Base-by-base conservation (phyloP, 1,139 yeast species). In the Spencermartinsiella ligniputridi region DNA sequence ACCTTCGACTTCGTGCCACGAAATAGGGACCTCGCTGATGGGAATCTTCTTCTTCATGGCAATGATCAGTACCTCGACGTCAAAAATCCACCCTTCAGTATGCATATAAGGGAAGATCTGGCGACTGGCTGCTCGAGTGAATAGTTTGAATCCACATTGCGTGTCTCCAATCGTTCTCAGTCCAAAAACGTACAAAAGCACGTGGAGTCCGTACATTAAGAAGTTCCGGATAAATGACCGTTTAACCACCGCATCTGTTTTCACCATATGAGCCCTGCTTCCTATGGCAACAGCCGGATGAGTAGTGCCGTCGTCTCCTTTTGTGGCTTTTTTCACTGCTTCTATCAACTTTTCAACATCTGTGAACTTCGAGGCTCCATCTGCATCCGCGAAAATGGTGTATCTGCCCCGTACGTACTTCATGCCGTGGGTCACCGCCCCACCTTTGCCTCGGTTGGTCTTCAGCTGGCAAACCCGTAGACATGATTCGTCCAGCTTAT, bases 21-120 rank as follows among this genome's bases (percentile, higher is more conserved):
- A 85, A 35, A 92, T 88, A 12, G 97, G 82, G 24, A 89, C 78
- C 66, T 92, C 98, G 41, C 68, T 68, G 44, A 90, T 74, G 5
- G 76, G 72, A 39, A 90, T 81, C 1, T 66, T 57, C 62, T 87
- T 89, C 50, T 86, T 71, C 53, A 79, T 77, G 2, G 92, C 97
- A 49, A 94, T 70, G 51, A 92, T 76, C 52, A 92, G 72, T 16
- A 92, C 79, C 66, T 92, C 98, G 36, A 92, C 97, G 61, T 92
- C 98, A 64, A 92, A 92, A 35, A 94, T 92, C 98, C 98, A 92
- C 46, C 98, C 80, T 66, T 92, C 98, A 12, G 96, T 90, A 63
- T 92, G 97, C 86, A 94, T 79, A 54, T 77, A 83, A 3, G 97
- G 97, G 66, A 89, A 89, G 35, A 92, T 85, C 45, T 60, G 58